Conservation (phyloP, 495 filamentous ascomycete genomes). For the Podospora australis region DNA sequence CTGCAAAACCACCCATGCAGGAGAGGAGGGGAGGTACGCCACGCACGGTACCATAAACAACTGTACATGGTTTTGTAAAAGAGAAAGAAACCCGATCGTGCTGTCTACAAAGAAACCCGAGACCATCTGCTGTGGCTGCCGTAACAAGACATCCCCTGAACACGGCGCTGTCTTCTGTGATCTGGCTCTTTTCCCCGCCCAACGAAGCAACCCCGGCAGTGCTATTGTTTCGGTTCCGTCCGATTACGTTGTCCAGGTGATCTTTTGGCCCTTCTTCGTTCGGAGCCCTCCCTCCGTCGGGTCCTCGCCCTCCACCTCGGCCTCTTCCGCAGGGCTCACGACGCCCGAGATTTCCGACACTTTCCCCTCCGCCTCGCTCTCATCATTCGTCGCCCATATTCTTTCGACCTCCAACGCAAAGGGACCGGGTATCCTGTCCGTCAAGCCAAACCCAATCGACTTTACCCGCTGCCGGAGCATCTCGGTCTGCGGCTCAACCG, state of each 20-base stretch:
- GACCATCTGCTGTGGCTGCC: neutral
- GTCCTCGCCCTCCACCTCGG: neutral
- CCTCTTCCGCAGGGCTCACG: constrained; percentile 10
- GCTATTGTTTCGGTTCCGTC: too few relatives aligned
- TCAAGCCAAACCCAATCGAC: constrained; percentile 81
- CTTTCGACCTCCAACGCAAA: constrained; percentile 77
- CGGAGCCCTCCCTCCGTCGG: constrained; percentile 33
- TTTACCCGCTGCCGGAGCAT: constrained; percentile 76
- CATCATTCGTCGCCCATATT: constrained; percentile 73
- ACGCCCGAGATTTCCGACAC: too few relatives aligned
- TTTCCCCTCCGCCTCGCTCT: constrained; percentile 40
- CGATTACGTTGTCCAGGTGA: too few relatives aligned
- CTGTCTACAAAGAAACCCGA: neutral
- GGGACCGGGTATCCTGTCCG: constrained; percentile 78
- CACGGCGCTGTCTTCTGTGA: neutral
- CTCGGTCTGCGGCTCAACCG: constrained; percentile 86
- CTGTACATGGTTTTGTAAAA: too few relatives aligned
- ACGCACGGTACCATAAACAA: too few relatives aligned
- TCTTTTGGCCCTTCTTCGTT: constrained; percentile 39
- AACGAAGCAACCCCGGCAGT: too few relatives aligned
- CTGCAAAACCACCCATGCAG: too few relatives aligned
- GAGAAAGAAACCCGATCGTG: too few relatives aligned
- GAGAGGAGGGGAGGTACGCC: too few relatives aligned
- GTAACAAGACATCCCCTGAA: neutral
- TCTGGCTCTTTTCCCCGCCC: neutral